A percentile compares a stretch with the other conserved stretches of the same genome.
Conservation (phyloP, 2,329 filamentous ascomycete species). For the Xylariaceae sp. region DNA sequence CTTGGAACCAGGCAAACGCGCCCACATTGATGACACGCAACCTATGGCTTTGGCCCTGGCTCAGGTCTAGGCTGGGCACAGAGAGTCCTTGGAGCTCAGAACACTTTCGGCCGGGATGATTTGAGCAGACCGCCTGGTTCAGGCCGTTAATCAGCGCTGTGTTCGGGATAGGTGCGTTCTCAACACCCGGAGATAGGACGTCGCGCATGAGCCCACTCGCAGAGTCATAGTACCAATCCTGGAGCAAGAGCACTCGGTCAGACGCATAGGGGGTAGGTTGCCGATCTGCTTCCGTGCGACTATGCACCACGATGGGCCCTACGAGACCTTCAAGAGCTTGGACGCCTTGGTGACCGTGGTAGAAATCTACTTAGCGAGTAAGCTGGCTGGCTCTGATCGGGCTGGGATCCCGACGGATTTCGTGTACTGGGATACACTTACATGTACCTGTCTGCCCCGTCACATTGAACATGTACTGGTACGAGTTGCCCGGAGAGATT, state of each 20-base stretch:
- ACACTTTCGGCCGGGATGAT: slow-evolving; percentile 33
- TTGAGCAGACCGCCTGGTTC: slow-evolving; percentile 32
- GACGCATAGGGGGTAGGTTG: slow-evolving; percentile 44
- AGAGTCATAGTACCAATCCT: slow-evolving; percentile 61
- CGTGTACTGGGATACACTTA: slow-evolving; percentile 13
- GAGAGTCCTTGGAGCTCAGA: slow-evolving; percentile 28
- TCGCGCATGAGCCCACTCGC: slow-evolving; percentile 30
- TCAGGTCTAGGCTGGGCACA: slow-evolving; percentile 36
- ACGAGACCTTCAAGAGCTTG: slow-evolving; percentile 62
- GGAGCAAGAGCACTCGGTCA: slow-evolving; percentile 57
- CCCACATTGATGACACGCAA: slow-evolving; percentile 64
- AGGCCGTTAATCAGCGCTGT: slow-evolving; percentile 37
- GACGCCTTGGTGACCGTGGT: slow-evolving; percentile 45
- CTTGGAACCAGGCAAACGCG: slow-evolving; percentile 64
- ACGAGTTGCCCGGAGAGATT: slow-evolving; percentile 53
- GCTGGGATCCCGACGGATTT: background rate
- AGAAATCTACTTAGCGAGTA: slow-evolving; percentile 24
- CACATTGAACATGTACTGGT: slow-evolving; percentile 63
- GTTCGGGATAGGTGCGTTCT: slow-evolving; percentile 36
- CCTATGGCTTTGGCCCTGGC: slow-evolving; percentile 52
- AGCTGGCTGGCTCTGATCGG: slow-evolving; percentile 4
- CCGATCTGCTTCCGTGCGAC: slow-evolving; percentile 42
- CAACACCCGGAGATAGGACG: slow-evolving; percentile 32
- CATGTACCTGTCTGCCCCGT: slow-evolving; percentile 34
- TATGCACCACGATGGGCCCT: slow-evolving; percentile 56